Evolutionary conservation across 1,284 basidiomycete species (phyloP).

Genomic region (Pterula multifida): DNA sequence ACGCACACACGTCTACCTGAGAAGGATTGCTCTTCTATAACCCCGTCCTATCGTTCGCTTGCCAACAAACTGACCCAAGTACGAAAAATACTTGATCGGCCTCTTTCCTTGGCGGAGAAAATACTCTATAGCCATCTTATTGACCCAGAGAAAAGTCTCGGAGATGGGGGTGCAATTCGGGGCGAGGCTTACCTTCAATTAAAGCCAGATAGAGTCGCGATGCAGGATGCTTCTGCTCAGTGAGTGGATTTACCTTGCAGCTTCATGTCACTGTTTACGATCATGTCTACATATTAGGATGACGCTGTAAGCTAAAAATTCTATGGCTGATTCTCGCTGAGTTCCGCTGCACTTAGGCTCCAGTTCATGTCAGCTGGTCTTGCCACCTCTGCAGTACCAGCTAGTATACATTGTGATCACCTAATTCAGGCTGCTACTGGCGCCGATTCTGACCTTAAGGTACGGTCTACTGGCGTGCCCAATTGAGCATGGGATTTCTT

Average conservation of each 20-base stretch:
- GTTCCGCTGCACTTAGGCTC: conserved; percentile 36
- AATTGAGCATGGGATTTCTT: conserved; percentile 2
- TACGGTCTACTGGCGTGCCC: conserved; percentile 16
- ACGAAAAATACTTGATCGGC: conserved; percentile 58
- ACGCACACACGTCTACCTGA: conserved; percentile 39
- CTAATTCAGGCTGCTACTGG: conserved; percentile 86
- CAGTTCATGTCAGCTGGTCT: conserved; percentile 99
- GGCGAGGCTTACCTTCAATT: conserved; percentile 90
- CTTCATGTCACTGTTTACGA: conserved; percentile 5
- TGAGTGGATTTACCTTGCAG: conserved; percentile 23
- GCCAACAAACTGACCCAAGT: conserved; percentile 68
- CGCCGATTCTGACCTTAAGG: conserved; percentile 74
- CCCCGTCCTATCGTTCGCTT: conserved; percentile 79
- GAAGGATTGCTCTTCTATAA: conserved; percentile 72
- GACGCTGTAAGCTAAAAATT: conserved; percentile 69
- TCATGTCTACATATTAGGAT: conserved; percentile 34
- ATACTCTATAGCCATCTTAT: conserved; percentile 91
- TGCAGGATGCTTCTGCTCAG: conserved; percentile 99
- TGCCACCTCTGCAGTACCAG: conserved; percentile 72
- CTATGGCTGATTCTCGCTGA: conserved; percentile 9
- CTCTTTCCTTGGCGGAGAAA: conserved; percentile 93
- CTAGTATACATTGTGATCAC: conserved; percentile 94
- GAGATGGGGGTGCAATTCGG: conserved; percentile 56
- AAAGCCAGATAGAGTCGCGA: conserved; percentile 87
- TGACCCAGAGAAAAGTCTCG: conserved; percentile 67